Percentiles rank a stretch among this genome's conserved stretches.
Conservation (phyloP, 192 early-diverging fungal genomes). For the Mortierella claussenii region DNA sequence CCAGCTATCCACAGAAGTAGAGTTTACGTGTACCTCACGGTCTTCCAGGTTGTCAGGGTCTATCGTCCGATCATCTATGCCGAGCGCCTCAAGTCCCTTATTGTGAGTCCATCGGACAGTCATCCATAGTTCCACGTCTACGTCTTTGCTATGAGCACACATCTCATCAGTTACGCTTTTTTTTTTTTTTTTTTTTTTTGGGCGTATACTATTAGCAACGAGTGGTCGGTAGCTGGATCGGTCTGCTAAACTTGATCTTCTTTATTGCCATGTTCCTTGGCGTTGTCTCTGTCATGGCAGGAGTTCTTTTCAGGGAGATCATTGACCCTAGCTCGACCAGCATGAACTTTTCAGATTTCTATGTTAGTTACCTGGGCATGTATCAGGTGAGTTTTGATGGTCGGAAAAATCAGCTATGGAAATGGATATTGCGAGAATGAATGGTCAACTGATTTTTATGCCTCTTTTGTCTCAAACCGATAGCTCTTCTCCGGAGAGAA, state of each 20-base stretch:
- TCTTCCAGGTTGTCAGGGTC: constrained; percentile 63
- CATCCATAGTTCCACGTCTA: too few relatives aligned
- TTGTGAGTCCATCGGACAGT: constrained; percentile 54
- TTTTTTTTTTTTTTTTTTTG: background rate
- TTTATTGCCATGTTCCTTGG: constrained; percentile 64
- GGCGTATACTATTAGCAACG: constrained; percentile 43
- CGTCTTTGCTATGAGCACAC: too few relatives aligned
- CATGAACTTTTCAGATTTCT: constrained; percentile 58
- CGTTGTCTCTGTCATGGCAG: constrained; percentile 62
- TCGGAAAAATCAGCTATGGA: too few relatives aligned
- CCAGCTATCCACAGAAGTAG: constrained; percentile 54
- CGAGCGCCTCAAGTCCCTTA: constrained; percentile 55
- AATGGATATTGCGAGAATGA: background rate
- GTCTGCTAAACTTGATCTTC: constrained; percentile 68
- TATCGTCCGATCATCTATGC: constrained; percentile 63
- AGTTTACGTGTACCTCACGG: constrained; percentile 62
- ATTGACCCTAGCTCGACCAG: background rate
- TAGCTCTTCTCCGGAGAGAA: constrained; percentile 72
- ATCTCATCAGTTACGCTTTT: too few relatives aligned
- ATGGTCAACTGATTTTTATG: background rate
- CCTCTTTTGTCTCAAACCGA: constrained; percentile 3
- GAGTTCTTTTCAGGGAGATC: constrained; percentile 40
- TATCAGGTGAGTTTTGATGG: constrained; percentile 57
- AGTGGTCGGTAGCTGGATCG: constrained; percentile 65
- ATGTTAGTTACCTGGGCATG: constrained; percentile 62